Conservation (phyloP, 148 eudicot species). For the Heliosperma pusillum region DNA sequence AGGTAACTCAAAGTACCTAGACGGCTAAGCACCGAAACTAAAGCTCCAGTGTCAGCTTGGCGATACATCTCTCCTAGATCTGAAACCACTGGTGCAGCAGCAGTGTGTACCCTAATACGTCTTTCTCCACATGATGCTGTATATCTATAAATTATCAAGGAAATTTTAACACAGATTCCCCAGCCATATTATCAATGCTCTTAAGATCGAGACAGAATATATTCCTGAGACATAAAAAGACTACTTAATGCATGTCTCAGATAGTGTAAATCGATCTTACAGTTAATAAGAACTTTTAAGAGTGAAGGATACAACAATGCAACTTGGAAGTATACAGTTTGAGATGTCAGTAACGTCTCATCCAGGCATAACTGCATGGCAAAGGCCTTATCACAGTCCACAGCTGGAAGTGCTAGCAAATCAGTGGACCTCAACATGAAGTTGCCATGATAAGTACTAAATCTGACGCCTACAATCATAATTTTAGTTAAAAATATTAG, state of each 20-base stretch:
- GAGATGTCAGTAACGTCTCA: slow-evolving; percentile 73
- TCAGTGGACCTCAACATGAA: slow-evolving; percentile 97
- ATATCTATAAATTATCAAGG: slow-evolving; percentile 61
- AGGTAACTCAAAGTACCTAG: slow-evolving; percentile 48
- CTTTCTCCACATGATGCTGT: slow-evolving; percentile 99
- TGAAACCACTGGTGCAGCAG: slow-evolving; percentile 88
- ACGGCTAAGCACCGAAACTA: slow-evolving; percentile 72
- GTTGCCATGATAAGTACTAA: slow-evolving; percentile 90
- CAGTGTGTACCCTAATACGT: slow-evolving; percentile 96
- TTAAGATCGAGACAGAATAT: neutral
- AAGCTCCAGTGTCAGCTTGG: slow-evolving; percentile 86
- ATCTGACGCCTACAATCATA: slow-evolving; percentile 62
- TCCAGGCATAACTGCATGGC: slow-evolving; percentile 86
- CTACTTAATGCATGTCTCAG: neutral
- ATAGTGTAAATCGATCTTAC: neutral
- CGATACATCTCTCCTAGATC: slow-evolving; percentile 95
- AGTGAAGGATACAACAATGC: slow-evolving; percentile 90
- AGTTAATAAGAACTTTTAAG: neutral
- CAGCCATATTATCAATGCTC: neutral
- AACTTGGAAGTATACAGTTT: slow-evolving; percentile 85
- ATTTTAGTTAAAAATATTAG: neutral
- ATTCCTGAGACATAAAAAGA: neutral
- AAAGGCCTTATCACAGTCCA: slow-evolving; percentile 95
- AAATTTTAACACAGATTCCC: slow-evolving; percentile 1
- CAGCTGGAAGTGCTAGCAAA: slow-evolving; percentile 93